Percentiles rank a stretch among this genome's conserved stretches.
Conservation (phyloP, 106 monocot genomes). For the Cymbidium sinense region DNA sequence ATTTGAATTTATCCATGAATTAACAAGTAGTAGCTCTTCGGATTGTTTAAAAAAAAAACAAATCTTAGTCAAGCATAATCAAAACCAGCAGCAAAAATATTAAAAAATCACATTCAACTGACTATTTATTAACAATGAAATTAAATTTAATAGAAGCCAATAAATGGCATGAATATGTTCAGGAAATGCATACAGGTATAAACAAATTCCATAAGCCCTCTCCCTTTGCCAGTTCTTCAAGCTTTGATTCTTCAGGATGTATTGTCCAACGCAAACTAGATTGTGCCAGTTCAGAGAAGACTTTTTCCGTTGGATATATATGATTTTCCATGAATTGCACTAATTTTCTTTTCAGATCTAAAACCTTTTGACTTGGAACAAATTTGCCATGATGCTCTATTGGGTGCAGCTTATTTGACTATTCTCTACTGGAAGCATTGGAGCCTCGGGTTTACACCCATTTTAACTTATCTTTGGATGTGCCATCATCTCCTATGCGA, state of each 20-base stretch:
- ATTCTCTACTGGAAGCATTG: too few species aligned
- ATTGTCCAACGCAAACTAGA: constrained; percentile 86
- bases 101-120: background rate
- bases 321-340: constrained; percentile 79
- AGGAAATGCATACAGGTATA: constrained; percentile 67
- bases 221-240: constrained; percentile 79
- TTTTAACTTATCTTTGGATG: too few species aligned
- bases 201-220: constrained; percentile 96
- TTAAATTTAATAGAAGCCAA: background rate
- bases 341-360: constrained; percentile 66
- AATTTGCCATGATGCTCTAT: constrained; percentile 42
- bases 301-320: constrained; percentile 83
- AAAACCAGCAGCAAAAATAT: background rate
- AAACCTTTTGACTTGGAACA: constrained; percentile 66
- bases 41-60: constrained; percentile 4
- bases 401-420: background rate
- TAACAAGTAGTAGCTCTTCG: background rate
- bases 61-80: background rate
- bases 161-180: background rate
- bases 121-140: background rate
- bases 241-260: constrained; percentile 86
- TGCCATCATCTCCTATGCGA: too few species aligned
- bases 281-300: constrained; percentile 78
- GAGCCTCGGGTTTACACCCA: too few species aligned
- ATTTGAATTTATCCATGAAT: background rate